phyloP scores from a whole-genome alignment of 2,329 filamentous ascomycete genomes.

The Penicillium hordei region DNA sequence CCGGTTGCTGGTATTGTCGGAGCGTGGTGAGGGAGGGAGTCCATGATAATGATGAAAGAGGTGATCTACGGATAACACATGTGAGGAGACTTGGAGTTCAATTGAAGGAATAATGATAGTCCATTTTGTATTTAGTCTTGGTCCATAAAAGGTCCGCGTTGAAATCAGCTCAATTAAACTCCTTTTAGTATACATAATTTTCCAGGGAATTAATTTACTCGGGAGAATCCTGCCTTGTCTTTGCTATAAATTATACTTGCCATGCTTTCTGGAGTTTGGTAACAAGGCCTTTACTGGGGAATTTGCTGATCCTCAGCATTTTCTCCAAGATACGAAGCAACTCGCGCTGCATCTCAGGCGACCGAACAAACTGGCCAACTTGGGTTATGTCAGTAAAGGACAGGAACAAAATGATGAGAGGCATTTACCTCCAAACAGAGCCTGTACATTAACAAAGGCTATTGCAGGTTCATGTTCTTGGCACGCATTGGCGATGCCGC shows the following conservation, averaged over 20 bases:
- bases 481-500: constrained; percentile 14
- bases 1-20: constrained; percentile 38
- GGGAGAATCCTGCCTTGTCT: neutral
- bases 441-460: constrained; percentile 25
- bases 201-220: neutral
- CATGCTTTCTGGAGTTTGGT: constrained; percentile 11
- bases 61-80: neutral
- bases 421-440: constrained; percentile 20
- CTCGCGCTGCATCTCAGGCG: constrained; percentile 11
- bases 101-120: neutral
- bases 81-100: neutral
- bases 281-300: constrained; percentile 14
- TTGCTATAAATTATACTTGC: constrained; percentile 22
- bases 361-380: constrained; percentile 19
- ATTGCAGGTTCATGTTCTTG: constrained; percentile 20
- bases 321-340: constrained; percentile 11
- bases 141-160: neutral
- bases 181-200: neutral
- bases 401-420: neutral
- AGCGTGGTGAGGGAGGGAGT: neutral
- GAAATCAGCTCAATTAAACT: neutral
- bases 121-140: constrained; percentile 19
- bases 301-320: constrained; percentile 19
- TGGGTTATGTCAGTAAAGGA: neutral
- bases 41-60: neutral